Percentiles rank a stretch among this genome's conserved stretches.
phyloP scores from a whole-genome alignment of 2,329 filamentous ascomycete species.

The Lasiodiplodia theobromae region DNA sequence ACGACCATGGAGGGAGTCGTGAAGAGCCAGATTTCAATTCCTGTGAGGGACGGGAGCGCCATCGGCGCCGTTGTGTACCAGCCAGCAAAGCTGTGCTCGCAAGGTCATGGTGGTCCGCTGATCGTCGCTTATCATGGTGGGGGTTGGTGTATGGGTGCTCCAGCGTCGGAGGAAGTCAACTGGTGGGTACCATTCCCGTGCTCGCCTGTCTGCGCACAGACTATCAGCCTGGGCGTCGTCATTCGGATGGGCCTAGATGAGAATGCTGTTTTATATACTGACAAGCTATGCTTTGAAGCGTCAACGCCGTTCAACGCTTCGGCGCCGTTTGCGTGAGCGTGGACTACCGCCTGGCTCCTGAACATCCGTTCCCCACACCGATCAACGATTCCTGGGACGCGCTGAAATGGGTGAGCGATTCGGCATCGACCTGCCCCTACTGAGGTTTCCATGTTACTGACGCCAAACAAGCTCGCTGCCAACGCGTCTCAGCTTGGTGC shows the following conservation, averaged over 20 bases:
- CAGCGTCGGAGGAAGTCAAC: conserved; percentile 31
- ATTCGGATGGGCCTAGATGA: conserved; percentile 16
- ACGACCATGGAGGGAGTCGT: neutral
- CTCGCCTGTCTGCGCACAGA: no score
- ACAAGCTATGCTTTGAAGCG: neutral
- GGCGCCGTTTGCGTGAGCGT: conserved; percentile 67
- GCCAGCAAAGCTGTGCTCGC: neutral
- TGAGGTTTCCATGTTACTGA: no score
- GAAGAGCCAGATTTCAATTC: conserved; percentile 4
- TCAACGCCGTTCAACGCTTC: conserved; percentile 58
- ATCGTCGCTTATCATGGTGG: conserved; percentile 37
- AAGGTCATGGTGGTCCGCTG: conserved; percentile 28
- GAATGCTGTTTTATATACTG: neutral
- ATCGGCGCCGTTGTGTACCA: conserved; percentile 9
- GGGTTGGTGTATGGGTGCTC: conserved; percentile 33
- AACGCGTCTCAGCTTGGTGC: conserved; percentile 31
- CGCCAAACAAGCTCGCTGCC: conserved; percentile 18
- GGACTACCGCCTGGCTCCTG: conserved; percentile 67
- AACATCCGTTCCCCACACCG: conserved; percentile 67
- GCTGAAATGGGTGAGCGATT: conserved; percentile 32
- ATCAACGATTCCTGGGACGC: conserved; percentile 60
- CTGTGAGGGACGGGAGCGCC: conserved; percentile 1
- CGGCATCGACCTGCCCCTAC: no score
- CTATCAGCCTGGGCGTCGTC: neutral
- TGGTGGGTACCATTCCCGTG: conserved; percentile 3